phyloP scores from a whole-genome alignment of 164 flowering plant species.

The Sedum album region DNA sequence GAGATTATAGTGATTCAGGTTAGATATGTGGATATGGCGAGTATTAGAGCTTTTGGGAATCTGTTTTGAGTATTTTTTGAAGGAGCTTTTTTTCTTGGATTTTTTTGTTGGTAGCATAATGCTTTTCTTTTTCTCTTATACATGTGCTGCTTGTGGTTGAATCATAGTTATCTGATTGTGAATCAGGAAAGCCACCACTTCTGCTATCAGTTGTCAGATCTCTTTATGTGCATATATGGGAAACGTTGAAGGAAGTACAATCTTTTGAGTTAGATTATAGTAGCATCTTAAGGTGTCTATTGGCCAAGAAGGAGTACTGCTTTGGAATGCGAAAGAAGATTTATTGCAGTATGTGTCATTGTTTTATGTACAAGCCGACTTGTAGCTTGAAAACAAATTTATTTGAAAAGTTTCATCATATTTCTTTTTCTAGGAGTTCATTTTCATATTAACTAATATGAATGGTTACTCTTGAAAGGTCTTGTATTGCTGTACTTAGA shows the following conservation, averaged over 20 bases:
- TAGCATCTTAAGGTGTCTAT: conserved; percentile 48
- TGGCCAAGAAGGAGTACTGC: conserved; percentile 51
- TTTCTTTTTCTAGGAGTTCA: neutral
- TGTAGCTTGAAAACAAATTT: neutral
- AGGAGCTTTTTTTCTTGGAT: neutral
- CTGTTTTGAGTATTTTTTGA: neutral
- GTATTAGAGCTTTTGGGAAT: neutral
- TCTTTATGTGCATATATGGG: conserved; percentile 67
- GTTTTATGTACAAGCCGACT: neutral
- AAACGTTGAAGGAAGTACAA: conserved; percentile 59
- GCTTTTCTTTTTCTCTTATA: neutral
- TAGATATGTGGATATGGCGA: neutral
- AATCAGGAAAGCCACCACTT: conserved; percentile 40
- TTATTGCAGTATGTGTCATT: conserved; percentile 52
- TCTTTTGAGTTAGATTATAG: conserved; percentile 88
- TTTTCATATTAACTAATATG: neutral
- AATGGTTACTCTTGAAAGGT: conserved; percentile 24
- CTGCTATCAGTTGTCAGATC: conserved; percentile 53
- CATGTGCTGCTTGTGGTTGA: neutral
- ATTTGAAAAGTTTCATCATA: neutral
- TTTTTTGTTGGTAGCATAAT: neutral
- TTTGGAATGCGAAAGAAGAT: conserved; percentile 69
- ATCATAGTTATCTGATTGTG: conserved; percentile 8
- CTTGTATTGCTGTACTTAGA: conserved; percentile 56
- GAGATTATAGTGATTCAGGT: conserved; percentile 54